Conservation (phyloP, 1,284 basidiomycete genomes). For the Inonotus obliquus region DNA sequence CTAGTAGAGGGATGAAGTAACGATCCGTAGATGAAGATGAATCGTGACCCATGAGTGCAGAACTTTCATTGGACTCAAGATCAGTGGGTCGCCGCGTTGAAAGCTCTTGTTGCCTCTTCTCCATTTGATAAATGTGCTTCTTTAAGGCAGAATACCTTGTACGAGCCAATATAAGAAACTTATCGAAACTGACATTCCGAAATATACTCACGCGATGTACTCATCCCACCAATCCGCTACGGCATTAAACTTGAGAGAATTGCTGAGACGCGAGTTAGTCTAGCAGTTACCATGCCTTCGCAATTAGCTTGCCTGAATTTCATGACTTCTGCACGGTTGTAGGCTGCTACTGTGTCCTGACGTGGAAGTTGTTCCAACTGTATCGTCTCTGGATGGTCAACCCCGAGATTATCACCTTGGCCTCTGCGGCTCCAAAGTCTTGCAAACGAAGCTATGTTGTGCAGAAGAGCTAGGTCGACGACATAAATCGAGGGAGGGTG, state of each 20-base stretch:
- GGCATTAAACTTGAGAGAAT: conserved; percentile 88
- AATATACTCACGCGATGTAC: conserved; percentile 71
- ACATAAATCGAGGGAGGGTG: not conserved
- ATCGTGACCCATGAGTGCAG: conserved; percentile 44
- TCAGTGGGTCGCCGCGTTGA: conserved; percentile 43
- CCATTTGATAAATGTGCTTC: conserved; percentile 80
- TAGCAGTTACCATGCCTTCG: not conserved
- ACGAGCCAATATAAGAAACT: not conserved
- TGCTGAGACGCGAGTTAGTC: conserved; percentile 29
- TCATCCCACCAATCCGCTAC: conserved; percentile 94
- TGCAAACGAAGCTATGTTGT: not conserved
- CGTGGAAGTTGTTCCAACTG: conserved; percentile 6
- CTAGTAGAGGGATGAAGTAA: conserved; percentile 71
- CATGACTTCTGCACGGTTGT: conserved; percentile 9
- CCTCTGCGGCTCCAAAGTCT: conserved; percentile 3
- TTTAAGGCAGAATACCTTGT: conserved; percentile 81
- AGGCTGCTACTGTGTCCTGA: not conserved
- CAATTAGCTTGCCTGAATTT: conserved; percentile 17
- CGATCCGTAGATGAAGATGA: conserved; percentile 43
- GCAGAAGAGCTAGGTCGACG: not conserved
- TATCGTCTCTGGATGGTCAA: conserved; percentile 11
- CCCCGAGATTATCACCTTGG: not conserved
- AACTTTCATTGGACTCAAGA: conserved; percentile 59
- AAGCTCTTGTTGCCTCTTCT: conserved; percentile 58
- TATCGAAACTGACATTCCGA: not conserved